Evolutionary conservation across 2,329 filamentous ascomycete species (phyloP), one percentile per base, ranked within the genome.

Genomic region (Plectosphaerella cucumerina): DNA sequence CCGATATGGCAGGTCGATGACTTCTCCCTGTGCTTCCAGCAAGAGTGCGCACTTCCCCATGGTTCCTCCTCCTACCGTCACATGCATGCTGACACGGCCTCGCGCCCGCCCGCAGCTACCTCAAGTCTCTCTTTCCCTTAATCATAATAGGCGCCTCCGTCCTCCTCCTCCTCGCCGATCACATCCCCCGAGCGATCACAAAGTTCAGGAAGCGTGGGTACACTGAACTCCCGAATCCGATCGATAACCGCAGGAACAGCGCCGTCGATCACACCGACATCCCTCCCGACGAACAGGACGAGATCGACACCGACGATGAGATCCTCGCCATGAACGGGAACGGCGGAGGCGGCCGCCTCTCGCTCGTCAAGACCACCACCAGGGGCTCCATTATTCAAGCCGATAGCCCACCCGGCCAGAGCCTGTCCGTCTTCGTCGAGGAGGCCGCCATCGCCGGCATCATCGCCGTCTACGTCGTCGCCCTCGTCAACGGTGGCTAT

Each of bases 61-160:
- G n/a, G 23, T 18, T 31, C 21, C 8, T 21, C 15, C 21, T 14
- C 20, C n/a, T 22, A 2, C 21, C 6, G 9, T 18, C 6, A 17
- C 15, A 10, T 18, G 8, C 33, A 23, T 4, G 34, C 15, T 15
- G 15, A 39, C 35, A 11, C 45, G 23, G 20, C 20, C 37, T 37
- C 15, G 20, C n/a, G n/a, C n/a, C n/a, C n/a, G n/a, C n/a, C n/a
- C n/a, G n/a, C 47, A 93, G 89, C 68, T 92, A 89, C 67, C 80
- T 96, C 49, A 86, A 89, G 69, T 83, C 89, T 54, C 75, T 96
- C 44, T 77, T 97, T 50, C 94, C 94, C 50, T 74, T 94, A 54
- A 71, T 85, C 54, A 76, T 87, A 52, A 82, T 91, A 67, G 78
- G 71, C 56, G 60, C 87, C 22, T 97, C 94, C 6, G 66, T 92